Base-by-base conservation (phyloP, 2,329 filamentous ascomycete genomes). In the Phaeosphaeria sp. region DNA sequence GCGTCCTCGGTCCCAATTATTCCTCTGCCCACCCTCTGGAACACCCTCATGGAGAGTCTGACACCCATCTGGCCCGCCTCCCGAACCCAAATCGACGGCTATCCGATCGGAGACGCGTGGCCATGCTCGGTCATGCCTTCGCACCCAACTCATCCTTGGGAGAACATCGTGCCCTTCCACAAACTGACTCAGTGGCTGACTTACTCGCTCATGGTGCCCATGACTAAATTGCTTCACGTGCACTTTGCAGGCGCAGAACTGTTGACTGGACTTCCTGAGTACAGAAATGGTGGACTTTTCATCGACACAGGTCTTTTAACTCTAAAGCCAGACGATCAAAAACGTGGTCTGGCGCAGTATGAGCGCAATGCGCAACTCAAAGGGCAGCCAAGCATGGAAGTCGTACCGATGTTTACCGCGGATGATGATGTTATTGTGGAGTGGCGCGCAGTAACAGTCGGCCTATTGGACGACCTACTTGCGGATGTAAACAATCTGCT, bases 61-160 rank as follows among this genome's bases (percentile, higher is more conserved):
- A 86, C 88, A 3, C 85, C 89, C 0, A 96, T 98, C 74, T 99
- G 95, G 95, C 94, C 95, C 0, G 80, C 87, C 0, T 92, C 91
- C 0, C 88, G 94, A 61, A 97, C 94, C 0, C 87, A 90, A 62
- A 90, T 99, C 66, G 92, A 97, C 72, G 93, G 93, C 1, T 84
- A 91, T 25, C 88, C 93, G 0, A 87, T 99, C 17, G 95, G 95
- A 54, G 95, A 99, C 73, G 94, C 95, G 22, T 99, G 95, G 95
- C 91, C 90, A 0, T 97, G 93, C 78, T 88, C 86, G 11, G 87
- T 89, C 30, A 92, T 98, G 87, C 92, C 93, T n/a, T 85, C 83
- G 20, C 87, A 90, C 76, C 83, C 89, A 65, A 85, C 85, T 6
- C 82, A 88, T 64, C 84, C 87, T 0, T 92, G 90, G 90, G 90